phyloP scores from a whole-genome alignment of 441 rosid genomes.

The Syzygium malaccense region DNA sequence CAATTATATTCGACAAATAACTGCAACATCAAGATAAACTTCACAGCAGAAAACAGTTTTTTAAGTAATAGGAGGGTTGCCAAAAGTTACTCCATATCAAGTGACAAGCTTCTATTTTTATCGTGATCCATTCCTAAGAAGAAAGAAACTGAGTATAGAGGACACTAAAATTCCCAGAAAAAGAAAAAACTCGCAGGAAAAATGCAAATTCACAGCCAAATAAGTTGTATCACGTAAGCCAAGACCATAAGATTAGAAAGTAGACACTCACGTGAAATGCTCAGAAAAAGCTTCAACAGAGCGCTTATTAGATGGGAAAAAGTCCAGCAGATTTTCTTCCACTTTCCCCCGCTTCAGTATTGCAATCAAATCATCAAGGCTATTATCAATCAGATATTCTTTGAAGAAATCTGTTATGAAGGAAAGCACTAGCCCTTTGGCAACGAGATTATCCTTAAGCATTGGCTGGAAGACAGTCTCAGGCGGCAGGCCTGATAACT shows the following conservation, averaged over 20 bases:
- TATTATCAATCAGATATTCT: constrained; percentile 91
- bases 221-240: neutral
- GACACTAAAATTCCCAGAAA: neutral
- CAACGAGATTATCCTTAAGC: constrained; percentile 96
- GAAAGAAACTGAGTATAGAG: neutral
- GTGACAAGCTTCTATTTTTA: neutral
- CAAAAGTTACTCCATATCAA: neutral
- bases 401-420: constrained; percentile 94
- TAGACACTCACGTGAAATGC: constrained; percentile 84
- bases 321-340: constrained; percentile 83
- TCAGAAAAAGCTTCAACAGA: constrained; percentile 87
- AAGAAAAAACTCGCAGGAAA: neutral
- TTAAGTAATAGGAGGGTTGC: neutral
- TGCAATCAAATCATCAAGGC: constrained; percentile 88
- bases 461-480: constrained; percentile 97
- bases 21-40: neutral
- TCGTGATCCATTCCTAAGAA: neutral
- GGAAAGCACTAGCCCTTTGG: constrained; percentile 94
- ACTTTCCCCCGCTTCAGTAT: constrained; percentile 91
- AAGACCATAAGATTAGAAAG: neutral
- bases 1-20: neutral
- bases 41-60: neutral
- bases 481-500: constrained; percentile 91
- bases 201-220: neutral
- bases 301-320: constrained; percentile 82